These are phyloP conservation scores for Vaccinium macrocarpon DNA, from an alignment of 148 eudicot genomes.

Conservation along the genomic window DNA sequence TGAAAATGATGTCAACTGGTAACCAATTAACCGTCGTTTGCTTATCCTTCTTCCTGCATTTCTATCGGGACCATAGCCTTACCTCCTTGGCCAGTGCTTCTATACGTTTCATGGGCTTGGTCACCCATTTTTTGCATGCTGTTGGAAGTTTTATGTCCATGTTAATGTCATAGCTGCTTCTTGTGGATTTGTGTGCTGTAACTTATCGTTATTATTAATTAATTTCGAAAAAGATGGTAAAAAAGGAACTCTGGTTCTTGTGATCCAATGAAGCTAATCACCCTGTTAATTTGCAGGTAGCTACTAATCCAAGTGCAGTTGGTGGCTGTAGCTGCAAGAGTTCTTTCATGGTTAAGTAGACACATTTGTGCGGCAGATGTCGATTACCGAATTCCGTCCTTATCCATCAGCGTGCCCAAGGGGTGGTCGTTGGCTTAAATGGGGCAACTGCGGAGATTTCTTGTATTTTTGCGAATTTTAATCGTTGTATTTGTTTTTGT, in stretches of 20 bases:
- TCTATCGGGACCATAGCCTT: not conserved
- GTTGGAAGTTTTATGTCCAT: too few relatives aligned
- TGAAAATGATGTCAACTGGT: not conserved
- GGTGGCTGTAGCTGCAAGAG: conserved; percentile 95
- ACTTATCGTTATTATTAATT: not conserved
- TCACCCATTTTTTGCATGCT: too few relatives aligned
- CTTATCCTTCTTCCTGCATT: not conserved
- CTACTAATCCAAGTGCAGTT: conserved; percentile 84
- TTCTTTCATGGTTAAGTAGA: conserved; percentile 78
- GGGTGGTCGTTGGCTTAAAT: conserved; percentile 5
- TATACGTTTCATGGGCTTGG: not conserved
- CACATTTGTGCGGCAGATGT: not conserved
- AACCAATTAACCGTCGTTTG: not conserved
- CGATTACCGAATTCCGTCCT: not conserved
- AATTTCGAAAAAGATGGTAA: too few relatives aligned
- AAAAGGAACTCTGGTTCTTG: not conserved
- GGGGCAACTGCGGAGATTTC: not conserved
- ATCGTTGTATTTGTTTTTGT: not conserved
- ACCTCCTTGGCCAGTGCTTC: not conserved
- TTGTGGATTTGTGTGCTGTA: not conserved
- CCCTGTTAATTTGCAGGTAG: conserved; percentile 49
- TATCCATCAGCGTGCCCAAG: not conserved
- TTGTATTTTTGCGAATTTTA: not conserved
- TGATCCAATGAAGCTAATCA: not conserved
- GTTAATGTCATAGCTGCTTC: too few relatives aligned